These are phyloP conservation scores for Barnettozyma hawaiiensis DNA, from an alignment of 1,139 yeast genomes.

Conservation along the genomic window DNA sequence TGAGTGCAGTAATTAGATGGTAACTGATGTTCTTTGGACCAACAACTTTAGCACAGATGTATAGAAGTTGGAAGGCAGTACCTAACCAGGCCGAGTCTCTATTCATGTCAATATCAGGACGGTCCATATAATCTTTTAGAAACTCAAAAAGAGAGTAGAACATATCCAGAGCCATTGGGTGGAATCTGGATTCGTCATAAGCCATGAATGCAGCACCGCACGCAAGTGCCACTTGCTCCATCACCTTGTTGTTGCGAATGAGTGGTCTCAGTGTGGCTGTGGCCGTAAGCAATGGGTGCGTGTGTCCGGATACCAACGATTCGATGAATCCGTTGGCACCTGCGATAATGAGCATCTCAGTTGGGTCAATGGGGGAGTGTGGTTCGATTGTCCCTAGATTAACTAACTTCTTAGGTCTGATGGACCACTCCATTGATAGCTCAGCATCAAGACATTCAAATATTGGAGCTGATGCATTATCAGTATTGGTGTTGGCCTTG, in stretches of 20 bases:
- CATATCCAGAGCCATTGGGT: neutral
- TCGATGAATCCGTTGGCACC: neutral
- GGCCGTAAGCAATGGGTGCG: neutral
- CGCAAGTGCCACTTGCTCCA: neutral
- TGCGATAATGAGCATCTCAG: neutral
- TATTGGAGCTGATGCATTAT: too few relatives aligned
- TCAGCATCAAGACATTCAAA: neutral
- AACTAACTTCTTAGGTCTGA: neutral
- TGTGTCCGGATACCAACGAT: neutral
- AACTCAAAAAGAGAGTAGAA: neutral
- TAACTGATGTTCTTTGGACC: neutral
- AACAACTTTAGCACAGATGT: neutral
- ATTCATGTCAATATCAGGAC: neutral
- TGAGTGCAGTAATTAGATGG: neutral
- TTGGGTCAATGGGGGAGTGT: neutral
- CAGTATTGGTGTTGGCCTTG: neutral
- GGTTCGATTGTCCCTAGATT: neutral
- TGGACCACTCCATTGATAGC: neutral
- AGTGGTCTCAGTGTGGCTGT: neutral
- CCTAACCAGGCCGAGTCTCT: neutral
- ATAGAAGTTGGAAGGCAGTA: neutral
- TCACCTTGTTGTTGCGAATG: neutral
- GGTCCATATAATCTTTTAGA: neutral
- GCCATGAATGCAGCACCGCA: neutral
- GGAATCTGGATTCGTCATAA: neutral